Evolutionary conservation across 2,329 filamentous ascomycete species (phyloP).

Genomic region (Pestalotiopsis sp.): DNA sequence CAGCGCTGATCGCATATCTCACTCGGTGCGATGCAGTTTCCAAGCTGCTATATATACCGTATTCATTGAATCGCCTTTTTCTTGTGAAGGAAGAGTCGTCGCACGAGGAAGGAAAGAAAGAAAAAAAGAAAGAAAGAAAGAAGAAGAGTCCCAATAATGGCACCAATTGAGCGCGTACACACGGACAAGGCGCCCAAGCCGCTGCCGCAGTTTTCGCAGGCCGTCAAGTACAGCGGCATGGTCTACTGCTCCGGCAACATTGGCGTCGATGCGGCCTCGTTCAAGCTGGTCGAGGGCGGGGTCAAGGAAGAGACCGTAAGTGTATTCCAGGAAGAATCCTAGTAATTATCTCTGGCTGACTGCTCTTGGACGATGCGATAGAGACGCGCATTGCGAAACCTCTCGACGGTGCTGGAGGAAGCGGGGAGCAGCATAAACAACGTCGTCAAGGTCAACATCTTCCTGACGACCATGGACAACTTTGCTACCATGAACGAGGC

Average conservation of each 20-base stretch:
- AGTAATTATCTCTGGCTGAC: background rate
- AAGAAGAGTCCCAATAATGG: slow-evolving; percentile 23
- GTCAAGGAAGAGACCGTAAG: slow-evolving; percentile 54
- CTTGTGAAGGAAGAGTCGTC: background rate
- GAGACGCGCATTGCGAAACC: slow-evolving; percentile 59
- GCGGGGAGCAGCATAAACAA: slow-evolving; percentile 61
- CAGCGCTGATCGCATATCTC: background rate
- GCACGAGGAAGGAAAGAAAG: no score
- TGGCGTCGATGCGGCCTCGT: slow-evolving; percentile 56
- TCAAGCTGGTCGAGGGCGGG: slow-evolving; percentile 56
- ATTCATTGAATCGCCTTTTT: no score
- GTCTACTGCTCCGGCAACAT: slow-evolving; percentile 72
- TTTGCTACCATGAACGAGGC: slow-evolving; percentile 61
- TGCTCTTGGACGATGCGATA: slow-evolving; percentile 26
- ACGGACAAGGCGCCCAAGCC: slow-evolving; percentile 52
- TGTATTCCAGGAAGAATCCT: background rate
- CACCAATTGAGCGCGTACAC: slow-evolving; percentile 39
- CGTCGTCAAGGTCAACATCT: slow-evolving; percentile 69
- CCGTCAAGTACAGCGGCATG: slow-evolving; percentile 63
- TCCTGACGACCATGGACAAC: slow-evolving; percentile 65
- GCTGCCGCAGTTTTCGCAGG: slow-evolving; percentile 60
- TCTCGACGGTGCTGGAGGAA: slow-evolving; percentile 59
- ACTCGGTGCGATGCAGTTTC: background rate
- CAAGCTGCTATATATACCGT: no score
- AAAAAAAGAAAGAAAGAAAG: no score